Evolutionary conservation across 331 rosid species (phyloP).

Genomic region (Malus hybrid): DNA sequence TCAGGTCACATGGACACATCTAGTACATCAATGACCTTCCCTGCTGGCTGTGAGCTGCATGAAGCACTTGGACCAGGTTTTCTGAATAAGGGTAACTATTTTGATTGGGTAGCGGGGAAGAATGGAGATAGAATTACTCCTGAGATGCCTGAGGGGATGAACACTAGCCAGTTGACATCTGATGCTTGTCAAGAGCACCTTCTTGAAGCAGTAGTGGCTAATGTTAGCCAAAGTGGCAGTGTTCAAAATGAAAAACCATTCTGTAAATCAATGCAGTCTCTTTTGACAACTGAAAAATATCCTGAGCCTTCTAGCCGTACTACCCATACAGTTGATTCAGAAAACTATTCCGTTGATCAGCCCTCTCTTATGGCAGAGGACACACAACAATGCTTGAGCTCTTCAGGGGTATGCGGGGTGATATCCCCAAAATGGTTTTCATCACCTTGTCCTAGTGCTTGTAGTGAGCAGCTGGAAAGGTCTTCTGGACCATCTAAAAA

Average conservation of each 20-base stretch:
- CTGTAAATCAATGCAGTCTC: constrained; percentile 61
- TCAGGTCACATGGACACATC: constrained; percentile 32
- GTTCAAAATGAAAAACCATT: constrained; percentile 48
- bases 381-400: constrained; percentile 52
- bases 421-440: constrained; percentile 73
- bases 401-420: constrained; percentile 55
- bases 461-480: constrained; percentile 64
- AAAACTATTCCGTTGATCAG: constrained; percentile 50
- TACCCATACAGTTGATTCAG: constrained; percentile 35
- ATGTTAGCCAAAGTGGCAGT: constrained; percentile 50
- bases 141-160: constrained; percentile 42
- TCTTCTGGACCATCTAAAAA: constrained; percentile 67
- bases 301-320: constrained; percentile 56
- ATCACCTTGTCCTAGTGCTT: constrained; percentile 60
- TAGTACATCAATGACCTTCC: constrained; percentile 44
- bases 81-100: constrained; percentile 36
- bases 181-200: constrained; percentile 70
- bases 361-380: constrained; percentile 55
- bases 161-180: constrained; percentile 57
- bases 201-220: constrained; percentile 84
- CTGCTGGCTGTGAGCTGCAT: constrained; percentile 92
- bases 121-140: constrained; percentile 33
- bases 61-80: constrained; percentile 93
- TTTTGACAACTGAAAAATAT: constrained; percentile 43
- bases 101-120: constrained; percentile 35